Conservation (phyloP, 352 stramenopile species). For the Lagenidium giganteum region DNA sequence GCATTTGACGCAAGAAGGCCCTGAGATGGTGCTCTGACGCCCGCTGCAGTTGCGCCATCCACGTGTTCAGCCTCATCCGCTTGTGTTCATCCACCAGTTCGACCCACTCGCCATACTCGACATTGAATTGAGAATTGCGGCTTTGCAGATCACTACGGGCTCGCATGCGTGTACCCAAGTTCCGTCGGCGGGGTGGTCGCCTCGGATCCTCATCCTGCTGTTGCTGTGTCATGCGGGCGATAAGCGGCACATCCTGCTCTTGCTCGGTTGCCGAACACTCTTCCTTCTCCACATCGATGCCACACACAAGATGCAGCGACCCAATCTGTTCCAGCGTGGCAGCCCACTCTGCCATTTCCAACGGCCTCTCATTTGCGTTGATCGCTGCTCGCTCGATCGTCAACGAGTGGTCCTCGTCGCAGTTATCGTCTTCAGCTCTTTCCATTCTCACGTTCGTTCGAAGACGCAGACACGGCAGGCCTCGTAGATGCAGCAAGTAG, state of each 20-base stretch:
- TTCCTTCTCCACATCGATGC: too few species aligned
- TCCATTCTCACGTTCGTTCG: slow-evolving; percentile 1
- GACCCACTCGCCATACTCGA: slow-evolving; percentile 34
- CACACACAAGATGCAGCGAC: too few species aligned
- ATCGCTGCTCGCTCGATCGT: too few species aligned
- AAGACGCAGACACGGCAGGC: slow-evolving; percentile 7
- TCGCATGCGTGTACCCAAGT: background rate
- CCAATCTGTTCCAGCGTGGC: too few species aligned
- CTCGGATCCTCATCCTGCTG: too few species aligned
- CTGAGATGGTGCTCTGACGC: slow-evolving; percentile 34
- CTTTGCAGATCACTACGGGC: too few species aligned
- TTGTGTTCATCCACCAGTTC: slow-evolving; percentile 21
- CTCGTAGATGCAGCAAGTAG: slow-evolving; percentile 38
- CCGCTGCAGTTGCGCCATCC: slow-evolving; percentile 24
- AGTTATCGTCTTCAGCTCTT: background rate
- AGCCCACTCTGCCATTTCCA: too few species aligned
- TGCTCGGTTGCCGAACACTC: too few species aligned
- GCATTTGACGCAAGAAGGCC: slow-evolving; percentile 54
- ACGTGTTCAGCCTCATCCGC: slow-evolving; percentile 21
- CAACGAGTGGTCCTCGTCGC: slow-evolving; percentile 1
- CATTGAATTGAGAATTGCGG: too few species aligned
- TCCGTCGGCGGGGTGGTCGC: background rate
- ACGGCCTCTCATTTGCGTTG: too few species aligned
- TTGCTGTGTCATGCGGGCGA: too few species aligned
- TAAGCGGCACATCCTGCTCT: too few species aligned